Conservation (phyloP, 176 grass and related monocot species). For the Raddia distichophylla region DNA sequence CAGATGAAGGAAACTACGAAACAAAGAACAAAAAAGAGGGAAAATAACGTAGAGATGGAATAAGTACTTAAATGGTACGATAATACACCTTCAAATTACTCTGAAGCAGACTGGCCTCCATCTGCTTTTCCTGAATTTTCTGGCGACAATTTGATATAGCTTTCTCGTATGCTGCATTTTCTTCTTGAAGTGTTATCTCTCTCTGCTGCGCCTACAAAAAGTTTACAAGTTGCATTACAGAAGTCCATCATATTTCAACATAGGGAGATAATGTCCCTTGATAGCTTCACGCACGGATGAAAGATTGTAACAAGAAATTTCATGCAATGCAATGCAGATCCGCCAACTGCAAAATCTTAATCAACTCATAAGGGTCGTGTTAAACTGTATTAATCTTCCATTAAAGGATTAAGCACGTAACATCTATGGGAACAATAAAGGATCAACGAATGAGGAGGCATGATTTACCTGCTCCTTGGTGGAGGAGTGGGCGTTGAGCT, state of each 20-base stretch:
- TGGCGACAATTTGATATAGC: slow-evolving; percentile 76
- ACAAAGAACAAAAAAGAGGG: neutral
- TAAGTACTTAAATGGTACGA: slow-evolving; percentile 7
- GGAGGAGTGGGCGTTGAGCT: slow-evolving; percentile 81
- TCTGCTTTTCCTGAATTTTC: slow-evolving; percentile 76
- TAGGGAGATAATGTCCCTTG: no score
- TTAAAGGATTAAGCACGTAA: neutral
- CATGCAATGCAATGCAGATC: slow-evolving; percentile 12
- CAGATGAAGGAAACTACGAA: neutral
- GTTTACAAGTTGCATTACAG: neutral
- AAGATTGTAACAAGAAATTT: neutral
- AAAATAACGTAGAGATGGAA: neutral
- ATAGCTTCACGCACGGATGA: neutral
- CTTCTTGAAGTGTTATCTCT: slow-evolving; percentile 68
- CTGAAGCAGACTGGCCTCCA: slow-evolving; percentile 57
- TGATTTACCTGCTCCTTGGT: slow-evolving; percentile 71
- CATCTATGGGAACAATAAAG: neutral
- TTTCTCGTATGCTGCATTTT: slow-evolving; percentile 88
- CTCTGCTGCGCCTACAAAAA: slow-evolving; percentile 70
- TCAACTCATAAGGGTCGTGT: neutral
- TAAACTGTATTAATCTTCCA: neutral
- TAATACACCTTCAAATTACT: slow-evolving; percentile 68
- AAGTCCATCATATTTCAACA: neutral
- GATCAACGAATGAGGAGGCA: neutral
- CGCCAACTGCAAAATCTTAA: neutral